These are phyloP conservation scores for Apiotrichum akiyoshidainum DNA, from an alignment of 1,284 basidiomycete genomes.

Conservation along the genomic window DNA sequence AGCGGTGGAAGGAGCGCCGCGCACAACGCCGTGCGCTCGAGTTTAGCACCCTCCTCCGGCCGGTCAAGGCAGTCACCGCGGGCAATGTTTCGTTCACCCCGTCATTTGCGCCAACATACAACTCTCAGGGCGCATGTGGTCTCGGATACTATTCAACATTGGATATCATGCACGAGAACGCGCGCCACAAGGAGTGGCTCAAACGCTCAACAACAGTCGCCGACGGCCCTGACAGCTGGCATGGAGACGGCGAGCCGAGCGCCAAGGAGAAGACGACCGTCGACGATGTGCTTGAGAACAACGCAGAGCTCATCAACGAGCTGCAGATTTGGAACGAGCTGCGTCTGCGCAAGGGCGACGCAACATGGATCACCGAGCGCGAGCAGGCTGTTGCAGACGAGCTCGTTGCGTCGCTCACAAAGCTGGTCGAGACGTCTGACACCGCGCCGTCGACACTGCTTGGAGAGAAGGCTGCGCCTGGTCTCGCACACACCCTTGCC, in stretches of 20 bases:
- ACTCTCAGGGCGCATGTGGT: slow-evolving; percentile 31
- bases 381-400: slow-evolving; percentile 37
- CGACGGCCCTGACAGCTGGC: neutral
- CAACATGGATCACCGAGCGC: slow-evolving; percentile 23
- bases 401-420: slow-evolving; percentile 31
- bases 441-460: slow-evolving; percentile 15
- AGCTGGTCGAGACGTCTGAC: slow-evolving; percentile 19
- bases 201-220: slow-evolving; percentile 2
- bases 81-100: slow-evolving; percentile 27
- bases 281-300: slow-evolving; percentile 32
- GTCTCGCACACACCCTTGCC: slow-evolving; percentile 37
- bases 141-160: slow-evolving; percentile 37
- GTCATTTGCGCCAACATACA: slow-evolving; percentile 38
- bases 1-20: slow-evolving; percentile 37
- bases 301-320: slow-evolving; percentile 35
- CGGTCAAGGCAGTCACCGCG: neutral
- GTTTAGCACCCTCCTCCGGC: neutral
- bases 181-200: slow-evolving; percentile 27
- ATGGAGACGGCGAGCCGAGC: too few relatives aligned
- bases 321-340: slow-evolving; percentile 41
- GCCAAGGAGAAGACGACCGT: slow-evolving; percentile 12
- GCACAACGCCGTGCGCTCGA: neutral
- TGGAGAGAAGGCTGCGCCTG: slow-evolving; percentile 4
- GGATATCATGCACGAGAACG: slow-evolving; percentile 39
- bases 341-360: slow-evolving; percentile 27